Percentiles rank a stretch among this genome's conserved stretches.
Conservation (phyloP, 2,329 filamentous ascomycete species). For the Drechslera avenae region DNA sequence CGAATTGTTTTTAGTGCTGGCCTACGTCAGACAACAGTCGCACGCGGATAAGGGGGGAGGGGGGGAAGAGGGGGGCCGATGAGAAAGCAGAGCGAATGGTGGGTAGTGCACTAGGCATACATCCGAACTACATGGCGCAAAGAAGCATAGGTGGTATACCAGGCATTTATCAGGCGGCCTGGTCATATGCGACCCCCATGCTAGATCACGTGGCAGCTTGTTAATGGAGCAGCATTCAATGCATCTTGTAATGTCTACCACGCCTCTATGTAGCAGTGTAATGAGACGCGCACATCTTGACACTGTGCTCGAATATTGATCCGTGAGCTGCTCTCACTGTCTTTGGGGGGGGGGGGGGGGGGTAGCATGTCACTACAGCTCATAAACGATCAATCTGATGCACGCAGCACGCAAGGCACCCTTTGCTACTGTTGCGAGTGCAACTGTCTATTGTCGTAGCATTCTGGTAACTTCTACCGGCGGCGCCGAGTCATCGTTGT, state of each 20-base stretch:
- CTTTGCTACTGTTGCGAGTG: no score
- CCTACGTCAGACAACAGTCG: slow-evolving; percentile 31
- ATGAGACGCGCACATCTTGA: no score
- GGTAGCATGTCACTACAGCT: no score
- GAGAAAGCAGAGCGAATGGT: slow-evolving; percentile 2
- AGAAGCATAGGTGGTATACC: slow-evolving; percentile 12
- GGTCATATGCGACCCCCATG: slow-evolving; percentile 22
- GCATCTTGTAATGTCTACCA: no score
- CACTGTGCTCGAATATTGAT: no score
- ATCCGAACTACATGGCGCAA: slow-evolving; percentile 21
- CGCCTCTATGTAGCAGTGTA: no score
- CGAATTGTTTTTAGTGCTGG: slow-evolving; percentile 27
- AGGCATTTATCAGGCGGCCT: slow-evolving; percentile 25
- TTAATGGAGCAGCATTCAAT: no score
- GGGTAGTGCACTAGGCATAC: not conserved
- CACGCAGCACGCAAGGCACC: not conserved
- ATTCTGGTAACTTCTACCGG: slow-evolving; percentile 11
- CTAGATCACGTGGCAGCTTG: slow-evolving; percentile 6
- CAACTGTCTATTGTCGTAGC: not conserved
- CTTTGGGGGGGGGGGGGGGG: no score
- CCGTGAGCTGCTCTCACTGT: no score
- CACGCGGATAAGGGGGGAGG: slow-evolving; percentile 34
- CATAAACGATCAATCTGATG: not conserved
- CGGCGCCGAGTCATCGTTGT: slow-evolving; percentile 4
- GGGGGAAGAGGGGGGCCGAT: no score